A percentile compares a stretch with the other conserved stretches of the same genome.
phyloP scores from a whole-genome alignment of 768 basidiomycete species.

The Suillus subaureus region DNA sequence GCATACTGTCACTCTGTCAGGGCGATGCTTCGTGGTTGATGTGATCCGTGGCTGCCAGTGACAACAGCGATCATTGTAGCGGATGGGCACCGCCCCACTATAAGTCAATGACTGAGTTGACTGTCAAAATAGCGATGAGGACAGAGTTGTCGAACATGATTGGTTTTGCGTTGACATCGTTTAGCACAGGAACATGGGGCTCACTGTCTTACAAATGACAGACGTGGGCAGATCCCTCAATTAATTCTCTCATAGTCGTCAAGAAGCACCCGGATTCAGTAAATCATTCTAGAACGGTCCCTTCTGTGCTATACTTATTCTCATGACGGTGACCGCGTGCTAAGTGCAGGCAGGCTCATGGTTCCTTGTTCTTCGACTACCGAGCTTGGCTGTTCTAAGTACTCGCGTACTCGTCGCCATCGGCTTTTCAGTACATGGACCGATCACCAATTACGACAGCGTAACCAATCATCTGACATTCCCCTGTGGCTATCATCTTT shows the following conservation, averaged over 20 bases:
- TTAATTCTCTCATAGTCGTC: constrained; percentile 3
- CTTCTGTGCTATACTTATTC: background rate
- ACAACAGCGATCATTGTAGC: background rate
- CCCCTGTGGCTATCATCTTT: background rate
- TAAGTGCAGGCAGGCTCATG: background rate
- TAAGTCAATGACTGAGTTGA: too few relatives aligned
- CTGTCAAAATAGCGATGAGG: background rate
- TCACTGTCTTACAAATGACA: constrained; percentile 1
- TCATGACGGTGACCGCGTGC: background rate
- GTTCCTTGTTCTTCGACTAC: background rate
- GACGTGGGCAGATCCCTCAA: constrained; percentile 7
- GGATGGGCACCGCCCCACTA: too few relatives aligned
- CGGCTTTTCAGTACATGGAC: background rate
- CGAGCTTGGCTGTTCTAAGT: background rate
- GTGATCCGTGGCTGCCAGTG: background rate
- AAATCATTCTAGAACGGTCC: background rate
- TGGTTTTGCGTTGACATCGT: background rate
- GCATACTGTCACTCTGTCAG: background rate
- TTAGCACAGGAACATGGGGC: background rate
- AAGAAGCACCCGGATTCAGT: background rate
- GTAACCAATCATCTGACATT: background rate
- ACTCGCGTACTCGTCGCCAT: background rate
- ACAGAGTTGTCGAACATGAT: background rate
- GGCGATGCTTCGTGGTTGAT: background rate
- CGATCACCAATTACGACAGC: background rate